These are phyloP conservation scores for Candida anglica DNA, from an alignment of 805 yeast species.

Conservation along the genomic window DNA sequence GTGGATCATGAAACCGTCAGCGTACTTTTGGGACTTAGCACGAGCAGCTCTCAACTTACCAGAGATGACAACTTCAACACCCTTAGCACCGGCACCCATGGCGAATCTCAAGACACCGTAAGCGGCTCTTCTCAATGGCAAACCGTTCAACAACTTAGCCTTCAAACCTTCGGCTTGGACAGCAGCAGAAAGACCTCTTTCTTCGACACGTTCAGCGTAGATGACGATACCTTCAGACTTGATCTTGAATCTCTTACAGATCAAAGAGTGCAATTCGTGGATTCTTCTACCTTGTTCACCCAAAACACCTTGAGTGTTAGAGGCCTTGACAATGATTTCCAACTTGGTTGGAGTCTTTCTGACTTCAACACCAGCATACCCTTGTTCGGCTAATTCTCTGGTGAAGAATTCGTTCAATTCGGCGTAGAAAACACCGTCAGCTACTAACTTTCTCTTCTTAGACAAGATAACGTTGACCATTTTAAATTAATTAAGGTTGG, in stretches of 20 bases:
- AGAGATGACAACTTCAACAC: slow-evolving; percentile 99
- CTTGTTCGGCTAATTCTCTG: slow-evolving; percentile 99
- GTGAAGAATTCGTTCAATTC: slow-evolving; percentile 99
- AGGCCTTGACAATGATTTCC: slow-evolving; percentile 97
- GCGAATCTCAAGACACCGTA: slow-evolving; percentile 99
- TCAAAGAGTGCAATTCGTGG: slow-evolving; percentile 95
- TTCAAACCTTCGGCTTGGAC: slow-evolving; percentile 99
- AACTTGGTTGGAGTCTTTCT: slow-evolving; percentile 97
- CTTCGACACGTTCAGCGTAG: slow-evolving; percentile 99
- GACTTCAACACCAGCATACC: slow-evolving; percentile 99
- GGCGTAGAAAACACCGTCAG: slow-evolving; percentile 99
- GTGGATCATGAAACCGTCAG: slow-evolving; percentile 99
- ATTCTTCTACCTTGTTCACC: slow-evolving; percentile 99
- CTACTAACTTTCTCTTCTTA: slow-evolving; percentile 98
- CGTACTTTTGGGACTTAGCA: slow-evolving; percentile 99
- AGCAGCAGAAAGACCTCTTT: slow-evolving; percentile 98
- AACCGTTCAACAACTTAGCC: slow-evolving; percentile 97
- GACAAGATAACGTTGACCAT: slow-evolving; percentile 58
- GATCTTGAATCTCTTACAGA: slow-evolving; percentile 98
- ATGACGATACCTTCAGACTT: slow-evolving; percentile 89
- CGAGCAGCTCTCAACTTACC: slow-evolving; percentile 99
- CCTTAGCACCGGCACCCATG: slow-evolving; percentile 99
- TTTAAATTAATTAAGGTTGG: slow-evolving; percentile 7
- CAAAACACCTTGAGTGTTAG: slow-evolving; percentile 96
- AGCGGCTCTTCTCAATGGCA: slow-evolving; percentile 99